Conservation (phyloP, 495 filamentous ascomycete genomes). For the Halenospora varia region DNA sequence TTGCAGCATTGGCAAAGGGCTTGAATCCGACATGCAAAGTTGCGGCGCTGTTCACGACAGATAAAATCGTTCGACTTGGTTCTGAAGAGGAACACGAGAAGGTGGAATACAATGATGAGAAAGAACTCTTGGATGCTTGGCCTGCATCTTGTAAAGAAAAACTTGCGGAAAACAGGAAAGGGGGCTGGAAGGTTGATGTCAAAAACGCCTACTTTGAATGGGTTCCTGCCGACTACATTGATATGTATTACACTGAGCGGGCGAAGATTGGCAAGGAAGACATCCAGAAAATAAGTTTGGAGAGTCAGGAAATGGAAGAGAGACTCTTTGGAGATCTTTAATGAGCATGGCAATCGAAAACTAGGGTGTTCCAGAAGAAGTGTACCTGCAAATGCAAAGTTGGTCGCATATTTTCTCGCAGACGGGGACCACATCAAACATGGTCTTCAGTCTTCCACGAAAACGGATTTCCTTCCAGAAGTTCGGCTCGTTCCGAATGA, state of each 20-base stretch:
- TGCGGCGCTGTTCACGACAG: constrained; percentile 51
- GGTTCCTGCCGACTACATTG: constrained; percentile 48
- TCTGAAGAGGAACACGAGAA: constrained; percentile 22
- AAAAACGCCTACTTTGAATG: constrained; percentile 66
- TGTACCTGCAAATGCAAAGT: too few relatives aligned
- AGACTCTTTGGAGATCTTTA: constrained; percentile 35
- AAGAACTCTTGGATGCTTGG: constrained; percentile 48
- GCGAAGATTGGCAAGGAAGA: constrained; percentile 30
- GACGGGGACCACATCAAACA: too few relatives aligned
- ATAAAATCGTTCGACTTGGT: constrained; percentile 52
- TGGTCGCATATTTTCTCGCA: too few relatives aligned
- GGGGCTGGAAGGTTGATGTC: constrained; percentile 32
- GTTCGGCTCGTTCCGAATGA: too few relatives aligned
- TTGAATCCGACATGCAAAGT: constrained; percentile 40
- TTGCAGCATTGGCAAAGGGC: constrained; percentile 45
- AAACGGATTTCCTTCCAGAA: too few relatives aligned
- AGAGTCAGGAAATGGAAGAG: constrained; percentile 27
- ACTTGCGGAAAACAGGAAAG: not conserved
- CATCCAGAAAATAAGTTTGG: constrained; percentile 29
- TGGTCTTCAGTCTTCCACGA: too few relatives aligned
- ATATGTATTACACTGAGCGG: constrained; percentile 54
- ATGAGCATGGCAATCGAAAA: too few relatives aligned
- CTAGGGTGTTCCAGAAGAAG: too few relatives aligned
- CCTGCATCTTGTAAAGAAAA: not conserved
- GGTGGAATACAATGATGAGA: constrained; percentile 27